A percentile compares a stretch with the other conserved stretches of the same genome.
Evolutionary conservation across 2,329 filamentous ascomycete species (phyloP).

Genomic region (Knufia fluminis): DNA sequence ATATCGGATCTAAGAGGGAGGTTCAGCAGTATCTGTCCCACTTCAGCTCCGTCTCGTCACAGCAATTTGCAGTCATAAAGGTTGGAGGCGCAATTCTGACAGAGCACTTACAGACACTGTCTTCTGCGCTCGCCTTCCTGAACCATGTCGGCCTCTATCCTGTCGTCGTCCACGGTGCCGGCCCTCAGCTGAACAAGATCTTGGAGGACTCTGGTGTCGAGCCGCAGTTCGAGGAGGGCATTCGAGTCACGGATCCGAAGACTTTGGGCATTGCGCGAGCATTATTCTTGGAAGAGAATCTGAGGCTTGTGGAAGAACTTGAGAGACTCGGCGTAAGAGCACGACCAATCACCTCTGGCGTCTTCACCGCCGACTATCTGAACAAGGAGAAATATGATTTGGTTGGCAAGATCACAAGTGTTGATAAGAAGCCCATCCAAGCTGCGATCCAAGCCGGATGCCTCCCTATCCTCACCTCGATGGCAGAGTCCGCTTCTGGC

Average conservation of each 20-base stretch:
- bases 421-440: conserved; percentile 85
- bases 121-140: conserved; percentile 78
- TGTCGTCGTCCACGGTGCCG: conserved; percentile 89
- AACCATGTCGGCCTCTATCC: conserved; percentile 93
- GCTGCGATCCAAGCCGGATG: conserved; percentile 84
- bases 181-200: conserved; percentile 87
- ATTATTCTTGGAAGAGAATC: conserved; percentile 90
- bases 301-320: conserved; percentile 81
- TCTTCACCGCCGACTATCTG: conserved; percentile 87
- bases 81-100: conserved; percentile 93
- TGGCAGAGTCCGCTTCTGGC: conserved; percentile 87
- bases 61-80: conserved; percentile 98
- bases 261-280: conserved; percentile 83
- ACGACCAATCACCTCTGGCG: conserved; percentile 78
- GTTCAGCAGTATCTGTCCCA: conserved; percentile 96
- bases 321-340: conserved; percentile 84
- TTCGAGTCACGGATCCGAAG: conserved; percentile 90
- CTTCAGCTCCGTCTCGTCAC: conserved; percentile 91
- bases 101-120: conserved; percentile 85
- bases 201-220: conserved; percentile 85
- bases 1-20: conserved; percentile 91
- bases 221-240: conserved; percentile 93
- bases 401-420: conserved; percentile 88
- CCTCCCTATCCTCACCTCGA: conserved; percentile 86
- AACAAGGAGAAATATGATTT: conserved; percentile 94